phyloP scores from a whole-genome alignment of 139 green algal genomes.

The Picochlorum sp. region DNA sequence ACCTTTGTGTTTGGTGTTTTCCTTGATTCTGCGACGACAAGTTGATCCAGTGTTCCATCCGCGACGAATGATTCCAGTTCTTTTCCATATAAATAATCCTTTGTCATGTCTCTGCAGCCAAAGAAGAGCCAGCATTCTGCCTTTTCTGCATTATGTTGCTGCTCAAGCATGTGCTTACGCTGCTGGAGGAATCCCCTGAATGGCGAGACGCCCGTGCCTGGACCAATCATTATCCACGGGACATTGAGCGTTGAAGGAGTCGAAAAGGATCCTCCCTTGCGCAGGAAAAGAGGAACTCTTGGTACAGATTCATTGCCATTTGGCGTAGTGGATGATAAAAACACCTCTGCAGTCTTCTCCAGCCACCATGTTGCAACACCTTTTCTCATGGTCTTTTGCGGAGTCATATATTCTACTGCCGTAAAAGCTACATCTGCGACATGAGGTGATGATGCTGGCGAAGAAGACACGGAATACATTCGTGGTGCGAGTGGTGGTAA shows the following conservation, averaged over 20 bases:
- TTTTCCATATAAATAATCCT: slow-evolving; percentile 80
- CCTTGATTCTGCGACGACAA: slow-evolving; percentile 75
- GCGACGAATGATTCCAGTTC: slow-evolving; percentile 56
- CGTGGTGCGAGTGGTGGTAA: slow-evolving; percentile 67
- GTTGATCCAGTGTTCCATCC: slow-evolving; percentile 57
- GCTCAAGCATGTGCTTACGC: slow-evolving; percentile 23
- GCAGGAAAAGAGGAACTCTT: slow-evolving; percentile 67
- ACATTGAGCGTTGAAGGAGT: slow-evolving; percentile 41
- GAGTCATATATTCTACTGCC: slow-evolving; percentile 52
- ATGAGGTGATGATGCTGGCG: slow-evolving; percentile 11
- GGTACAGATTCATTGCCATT: background rate
- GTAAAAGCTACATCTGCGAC: slow-evolving; percentile 58
- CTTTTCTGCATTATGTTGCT: background rate
- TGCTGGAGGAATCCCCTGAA: slow-evolving; percentile 94
- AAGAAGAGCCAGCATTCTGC: slow-evolving; percentile 60
- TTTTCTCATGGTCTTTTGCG: slow-evolving; percentile 24
- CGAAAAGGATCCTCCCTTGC: slow-evolving; percentile 52
- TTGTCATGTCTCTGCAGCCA: slow-evolving; percentile 60
- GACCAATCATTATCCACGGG: slow-evolving; percentile 83
- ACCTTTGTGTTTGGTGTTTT: slow-evolving; percentile 36
- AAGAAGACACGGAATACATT: slow-evolving; percentile 82
- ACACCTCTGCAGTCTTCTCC: slow-evolving; percentile 31
- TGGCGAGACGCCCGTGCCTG: slow-evolving; percentile 81
- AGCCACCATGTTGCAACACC: slow-evolving; percentile 82
- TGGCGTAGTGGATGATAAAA: background rate